phyloP scores from a whole-genome alignment of 306 rosid species.

The Albizia julibrissin region DNA sequence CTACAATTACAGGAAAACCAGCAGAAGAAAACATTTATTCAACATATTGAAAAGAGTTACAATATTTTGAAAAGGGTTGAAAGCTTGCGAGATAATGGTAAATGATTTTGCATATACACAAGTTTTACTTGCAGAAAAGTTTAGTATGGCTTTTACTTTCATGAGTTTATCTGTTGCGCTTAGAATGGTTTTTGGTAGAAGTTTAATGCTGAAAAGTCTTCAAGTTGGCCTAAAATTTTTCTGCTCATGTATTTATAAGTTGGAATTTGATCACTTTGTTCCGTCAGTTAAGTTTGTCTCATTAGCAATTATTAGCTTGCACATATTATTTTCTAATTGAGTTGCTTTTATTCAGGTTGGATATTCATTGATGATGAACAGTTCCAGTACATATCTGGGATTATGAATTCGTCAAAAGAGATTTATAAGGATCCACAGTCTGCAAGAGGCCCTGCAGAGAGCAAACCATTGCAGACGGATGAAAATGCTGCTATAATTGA shows the following conservation, averaged over 20 bases:
- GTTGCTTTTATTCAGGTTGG: constrained; percentile 76
- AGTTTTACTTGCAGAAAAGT: constrained; percentile 1
- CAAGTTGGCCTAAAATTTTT: constrained; percentile 1
- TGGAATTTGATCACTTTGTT: constrained; percentile 30
- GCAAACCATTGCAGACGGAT: constrained; percentile 50
- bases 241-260: constrained; percentile 1
- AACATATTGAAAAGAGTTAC: constrained; percentile 65
- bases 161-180: neutral
- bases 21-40: constrained; percentile 75
- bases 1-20: constrained; percentile 52
- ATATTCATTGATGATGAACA: constrained; percentile 78
- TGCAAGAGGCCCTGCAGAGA: constrained; percentile 31
- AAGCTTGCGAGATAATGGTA: constrained; percentile 62
- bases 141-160: constrained; percentile 23
- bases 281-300: neutral
- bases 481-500: constrained; percentile 76
- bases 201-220: constrained; percentile 3
- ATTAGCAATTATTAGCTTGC: constrained; percentile 6
- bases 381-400: constrained; percentile 63
- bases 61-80: constrained; percentile 55
- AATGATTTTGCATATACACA: constrained; percentile 24
- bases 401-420: constrained; percentile 49
- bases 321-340: constrained; percentile 27
- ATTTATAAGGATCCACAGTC: constrained; percentile 39
- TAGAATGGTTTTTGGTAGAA: constrained; percentile 4